Evolutionary conservation across 169 alveolate genomes (phyloP).

Genomic region (Plasmodium adleri): DNA sequence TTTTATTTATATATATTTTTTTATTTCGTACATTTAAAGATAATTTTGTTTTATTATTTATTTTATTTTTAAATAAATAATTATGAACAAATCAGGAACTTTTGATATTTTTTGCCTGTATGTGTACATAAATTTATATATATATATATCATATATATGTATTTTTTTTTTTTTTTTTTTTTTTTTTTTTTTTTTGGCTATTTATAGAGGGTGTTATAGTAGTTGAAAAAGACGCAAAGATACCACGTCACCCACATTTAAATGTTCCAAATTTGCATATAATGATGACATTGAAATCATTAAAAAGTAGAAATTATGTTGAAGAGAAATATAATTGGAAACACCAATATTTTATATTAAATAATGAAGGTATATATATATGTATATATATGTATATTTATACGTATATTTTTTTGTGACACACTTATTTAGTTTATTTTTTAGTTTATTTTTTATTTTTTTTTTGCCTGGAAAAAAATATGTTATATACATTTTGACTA

Average conservation of each 20-base stretch:
- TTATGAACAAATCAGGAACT: conserved; percentile 10
- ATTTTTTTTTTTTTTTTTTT: not conserved
- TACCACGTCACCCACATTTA: conserved; percentile 89
- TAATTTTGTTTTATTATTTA: no score
- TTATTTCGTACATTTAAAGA: no score
- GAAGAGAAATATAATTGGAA: conserved; percentile 94
- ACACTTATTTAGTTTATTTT: not conserved
- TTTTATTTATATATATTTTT: no score
- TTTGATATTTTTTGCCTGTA: no score
- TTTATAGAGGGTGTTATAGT: conserved; percentile 90
- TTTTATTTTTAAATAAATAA: no score
- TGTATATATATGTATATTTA: not conserved
- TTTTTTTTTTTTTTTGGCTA: conserved; percentile 11
- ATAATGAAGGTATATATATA: conserved; percentile 85
- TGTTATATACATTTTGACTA: not conserved
- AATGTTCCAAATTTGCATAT: conserved; percentile 93
- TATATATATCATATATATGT: not conserved
- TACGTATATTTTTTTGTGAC: not conserved
- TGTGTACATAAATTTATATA: no score
- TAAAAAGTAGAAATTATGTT: conserved; percentile 90
- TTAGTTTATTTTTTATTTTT: not conserved
- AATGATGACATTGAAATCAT: conserved; percentile 91
- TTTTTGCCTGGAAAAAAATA: not conserved
- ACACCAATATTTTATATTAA: conserved; percentile 90
- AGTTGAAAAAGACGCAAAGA: conserved; percentile 90